phyloP scores from a whole-genome alignment of 768 basidiomycete genomes.

The Lactarius indigo region DNA sequence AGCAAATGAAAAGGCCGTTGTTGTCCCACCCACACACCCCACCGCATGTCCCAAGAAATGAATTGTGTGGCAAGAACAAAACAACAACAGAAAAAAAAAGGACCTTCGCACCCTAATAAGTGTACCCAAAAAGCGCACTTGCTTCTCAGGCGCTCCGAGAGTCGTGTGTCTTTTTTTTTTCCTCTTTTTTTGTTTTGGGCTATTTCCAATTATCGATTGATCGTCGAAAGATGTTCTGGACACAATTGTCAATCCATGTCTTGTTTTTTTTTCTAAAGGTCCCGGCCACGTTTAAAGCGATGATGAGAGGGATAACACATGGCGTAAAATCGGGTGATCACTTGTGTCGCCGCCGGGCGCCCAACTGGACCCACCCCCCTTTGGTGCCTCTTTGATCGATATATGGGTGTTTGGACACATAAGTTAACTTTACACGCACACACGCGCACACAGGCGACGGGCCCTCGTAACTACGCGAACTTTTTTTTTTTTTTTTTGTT shows the following conservation, averaged over 20 bases:
- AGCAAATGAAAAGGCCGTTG: slow-evolving; percentile 10
- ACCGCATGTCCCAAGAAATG: slow-evolving; percentile 1
- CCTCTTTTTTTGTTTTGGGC: background rate
- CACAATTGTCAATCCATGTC: background rate
- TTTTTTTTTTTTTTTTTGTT: too few species aligned
- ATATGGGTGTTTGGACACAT: background rate
- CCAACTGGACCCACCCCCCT: background rate
- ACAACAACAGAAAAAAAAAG: background rate
- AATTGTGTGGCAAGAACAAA: slow-evolving; percentile 1
- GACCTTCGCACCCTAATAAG: background rate
- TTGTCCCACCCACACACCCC: background rate
- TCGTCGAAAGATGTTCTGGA: slow-evolving; percentile 6
- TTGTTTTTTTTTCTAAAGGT: background rate
- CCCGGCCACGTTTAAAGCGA: slow-evolving; percentile 6
- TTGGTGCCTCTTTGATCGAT: background rate
- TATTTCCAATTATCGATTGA: slow-evolving; percentile 10
- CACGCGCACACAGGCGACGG: background rate
- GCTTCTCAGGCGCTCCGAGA: background rate
- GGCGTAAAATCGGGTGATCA: slow-evolving; percentile 1
- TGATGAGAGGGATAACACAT: background rate
- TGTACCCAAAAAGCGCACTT: background rate
- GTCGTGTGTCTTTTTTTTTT: background rate
- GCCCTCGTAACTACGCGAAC: background rate
- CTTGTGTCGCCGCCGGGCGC: background rate
- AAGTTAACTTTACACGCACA: background rate